Conservation (phyloP, 2,329 filamentous ascomycete species). For the Aspergillus sp. region DNA sequence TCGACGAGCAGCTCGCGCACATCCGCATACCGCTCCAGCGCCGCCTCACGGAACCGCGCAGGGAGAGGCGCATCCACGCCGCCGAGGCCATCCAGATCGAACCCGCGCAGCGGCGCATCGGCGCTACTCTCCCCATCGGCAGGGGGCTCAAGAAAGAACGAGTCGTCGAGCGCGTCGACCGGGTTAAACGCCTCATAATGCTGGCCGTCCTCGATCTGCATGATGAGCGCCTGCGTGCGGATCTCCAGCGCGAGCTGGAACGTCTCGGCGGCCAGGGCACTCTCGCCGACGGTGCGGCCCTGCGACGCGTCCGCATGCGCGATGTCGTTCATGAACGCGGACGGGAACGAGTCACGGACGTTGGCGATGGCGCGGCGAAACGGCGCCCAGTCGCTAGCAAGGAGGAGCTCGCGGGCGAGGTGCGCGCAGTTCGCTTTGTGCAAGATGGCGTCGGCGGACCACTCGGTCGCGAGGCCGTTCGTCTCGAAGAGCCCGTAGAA, state of each 20-base stretch:
- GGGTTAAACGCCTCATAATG: conserved; percentile 38
- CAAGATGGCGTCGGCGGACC: conserved; percentile 39
- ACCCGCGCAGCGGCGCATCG: conserved; percentile 22
- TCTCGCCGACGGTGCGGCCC: conserved; percentile 32
- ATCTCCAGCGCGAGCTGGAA: conserved; percentile 53
- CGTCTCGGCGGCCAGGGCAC: conserved; percentile 40
- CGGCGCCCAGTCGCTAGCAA: conserved; percentile 23
- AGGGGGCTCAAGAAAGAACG: conserved; percentile 39
- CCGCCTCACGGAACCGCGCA: conserved; percentile 29
- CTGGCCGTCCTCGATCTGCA: conserved; percentile 36
- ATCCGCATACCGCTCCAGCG: conserved; percentile 38
- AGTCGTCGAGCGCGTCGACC: conserved; percentile 34
- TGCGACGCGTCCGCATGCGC: conserved; percentile 10
- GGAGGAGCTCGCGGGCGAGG: conserved; percentile 41
- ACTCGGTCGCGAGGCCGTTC: conserved; percentile 17
- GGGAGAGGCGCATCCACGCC: conserved; percentile 40
- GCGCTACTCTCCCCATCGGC: conserved; percentile 13
- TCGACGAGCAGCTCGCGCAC: conserved; percentile 37
- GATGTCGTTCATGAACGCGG: conserved; percentile 34
- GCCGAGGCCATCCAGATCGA: conserved; percentile 33
- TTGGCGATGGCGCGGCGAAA: conserved; percentile 24
- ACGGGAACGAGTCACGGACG: conserved; percentile 34
- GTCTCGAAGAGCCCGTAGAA: conserved; percentile 27
- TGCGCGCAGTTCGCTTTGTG: conserved; percentile 44
- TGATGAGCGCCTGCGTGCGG: conserved; percentile 55